These are phyloP conservation scores for Heliamphora pulchella DNA, from an alignment of 179 eudicot genomes.

Conservation along the genomic window DNA sequence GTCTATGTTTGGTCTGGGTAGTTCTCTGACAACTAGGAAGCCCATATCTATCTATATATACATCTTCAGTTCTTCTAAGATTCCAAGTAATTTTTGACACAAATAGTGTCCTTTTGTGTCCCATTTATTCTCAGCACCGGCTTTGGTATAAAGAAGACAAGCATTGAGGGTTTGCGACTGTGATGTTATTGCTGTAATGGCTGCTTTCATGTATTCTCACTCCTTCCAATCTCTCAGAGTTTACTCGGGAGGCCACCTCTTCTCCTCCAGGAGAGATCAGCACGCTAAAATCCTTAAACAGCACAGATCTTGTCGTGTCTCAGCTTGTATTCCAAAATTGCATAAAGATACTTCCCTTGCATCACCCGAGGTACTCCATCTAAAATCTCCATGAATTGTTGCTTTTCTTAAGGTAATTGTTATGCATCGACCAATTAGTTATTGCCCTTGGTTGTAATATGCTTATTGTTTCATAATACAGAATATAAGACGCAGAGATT, in stretches of 20 bases:
- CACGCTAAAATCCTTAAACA: not conserved
- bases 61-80: too few species aligned
- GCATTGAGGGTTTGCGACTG: not conserved
- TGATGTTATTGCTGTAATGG: not conserved
- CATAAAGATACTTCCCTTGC: not conserved
- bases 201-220: constrained; percentile 5
- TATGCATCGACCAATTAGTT: not conserved
- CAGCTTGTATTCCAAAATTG: constrained; percentile 2
- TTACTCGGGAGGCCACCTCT: not conserved
- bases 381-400: not conserved
- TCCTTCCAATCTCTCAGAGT: constrained; percentile 13
- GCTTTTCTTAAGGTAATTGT: not conserved
- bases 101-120: not conserved
- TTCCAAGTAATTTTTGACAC: not conserved
- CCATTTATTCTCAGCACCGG: not conserved
- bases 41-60: too few species aligned
- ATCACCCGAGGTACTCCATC: not conserved
- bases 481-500: not conserved
- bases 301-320: not conserved
- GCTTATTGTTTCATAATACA: not conserved
- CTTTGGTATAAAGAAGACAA: not conserved
- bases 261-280: not conserved
- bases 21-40: too few species aligned
- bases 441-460: not conserved
- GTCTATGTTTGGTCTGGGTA: too few species aligned